phyloP scores from a whole-genome alignment of 768 basidiomycete genomes.

The Hortiboletus campestris region DNA sequence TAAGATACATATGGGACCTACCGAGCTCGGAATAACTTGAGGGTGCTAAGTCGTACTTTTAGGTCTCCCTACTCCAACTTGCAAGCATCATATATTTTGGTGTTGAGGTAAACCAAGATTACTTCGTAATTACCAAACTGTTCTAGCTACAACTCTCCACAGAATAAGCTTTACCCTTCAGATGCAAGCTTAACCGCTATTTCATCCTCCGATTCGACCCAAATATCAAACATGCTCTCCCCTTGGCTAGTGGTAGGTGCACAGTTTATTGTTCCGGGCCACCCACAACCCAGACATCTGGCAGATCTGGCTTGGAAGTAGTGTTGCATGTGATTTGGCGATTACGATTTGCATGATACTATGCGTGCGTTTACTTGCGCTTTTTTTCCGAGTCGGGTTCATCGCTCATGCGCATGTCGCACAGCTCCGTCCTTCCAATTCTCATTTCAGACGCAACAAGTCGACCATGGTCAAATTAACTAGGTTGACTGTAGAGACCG shows the following conservation, averaged over 20 bases:
- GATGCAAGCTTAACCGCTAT: too few relatives aligned
- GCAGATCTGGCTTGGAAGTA: slow-evolving; percentile 25
- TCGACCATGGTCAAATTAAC: slow-evolving; percentile 11
- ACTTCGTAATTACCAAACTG: neutral
- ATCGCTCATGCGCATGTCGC: neutral
- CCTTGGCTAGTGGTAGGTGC: slow-evolving; percentile 12
- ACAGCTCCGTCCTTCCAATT: slow-evolving; percentile 17
- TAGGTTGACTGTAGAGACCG: slow-evolving; percentile 25
- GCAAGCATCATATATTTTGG: slow-evolving; percentile 11
- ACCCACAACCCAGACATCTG: neutral
- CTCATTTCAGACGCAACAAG: neutral
- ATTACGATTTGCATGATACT: slow-evolving; percentile 22
- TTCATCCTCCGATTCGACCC: too few relatives aligned
- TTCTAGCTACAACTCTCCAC: neutral
- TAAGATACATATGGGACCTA: neutral
- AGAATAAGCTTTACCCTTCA: slow-evolving; percentile 2
- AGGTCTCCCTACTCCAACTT: slow-evolving; percentile 26
- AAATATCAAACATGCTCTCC: neutral
- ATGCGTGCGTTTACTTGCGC: slow-evolving; percentile 1
- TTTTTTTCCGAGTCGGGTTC: neutral
- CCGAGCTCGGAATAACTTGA: neutral
- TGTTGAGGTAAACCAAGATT: neutral
- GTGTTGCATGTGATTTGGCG: slow-evolving; percentile 12
- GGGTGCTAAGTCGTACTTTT: neutral
- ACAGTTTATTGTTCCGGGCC: too few relatives aligned